A percentile compares a stretch with the other conserved stretches of the same genome.
phyloP scores from a whole-genome alignment of 768 basidiomycete species.

The Russula ochroleuca region DNA sequence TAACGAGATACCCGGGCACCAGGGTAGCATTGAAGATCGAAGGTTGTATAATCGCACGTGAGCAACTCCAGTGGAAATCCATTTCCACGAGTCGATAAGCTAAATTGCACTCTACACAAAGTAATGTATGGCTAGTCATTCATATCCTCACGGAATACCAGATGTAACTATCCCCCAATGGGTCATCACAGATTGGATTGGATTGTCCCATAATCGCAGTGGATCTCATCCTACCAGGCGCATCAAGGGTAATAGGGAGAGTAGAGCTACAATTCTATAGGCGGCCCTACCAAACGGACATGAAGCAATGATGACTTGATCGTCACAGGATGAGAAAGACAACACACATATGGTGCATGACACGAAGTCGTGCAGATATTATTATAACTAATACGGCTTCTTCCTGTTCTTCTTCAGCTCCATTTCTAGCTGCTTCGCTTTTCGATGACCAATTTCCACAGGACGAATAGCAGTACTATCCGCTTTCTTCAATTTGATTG shows the following conservation, averaged over 20 bases:
- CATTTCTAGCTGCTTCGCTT: constrained; percentile 86
- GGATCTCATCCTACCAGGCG: background rate
- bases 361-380: background rate
- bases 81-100: too few species aligned
- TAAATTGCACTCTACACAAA: background rate
- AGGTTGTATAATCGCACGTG: constrained; percentile 11
- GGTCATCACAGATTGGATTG: too few species aligned
- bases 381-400: constrained; percentile 64
- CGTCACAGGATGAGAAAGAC: background rate
- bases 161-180: background rate
- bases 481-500: constrained; percentile 95
- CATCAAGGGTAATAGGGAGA: background rate
- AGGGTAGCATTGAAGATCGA: background rate
- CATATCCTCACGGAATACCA: background rate
- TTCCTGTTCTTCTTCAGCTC: constrained; percentile 82
- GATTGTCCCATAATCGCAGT: background rate
- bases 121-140: background rate
- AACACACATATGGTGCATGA: background rate
- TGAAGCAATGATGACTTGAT: background rate
- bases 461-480: constrained; percentile 80
- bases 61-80: background rate
- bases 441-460: constrained; percentile 89
- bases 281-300: background rate
- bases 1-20: background rate
- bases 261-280: background rate